Evolutionary conservation across 2,329 filamentous ascomycete species (phyloP), one percentile per base, ranked within the genome.

Genomic region (Colletotrichum gloeosporioides): DNA sequence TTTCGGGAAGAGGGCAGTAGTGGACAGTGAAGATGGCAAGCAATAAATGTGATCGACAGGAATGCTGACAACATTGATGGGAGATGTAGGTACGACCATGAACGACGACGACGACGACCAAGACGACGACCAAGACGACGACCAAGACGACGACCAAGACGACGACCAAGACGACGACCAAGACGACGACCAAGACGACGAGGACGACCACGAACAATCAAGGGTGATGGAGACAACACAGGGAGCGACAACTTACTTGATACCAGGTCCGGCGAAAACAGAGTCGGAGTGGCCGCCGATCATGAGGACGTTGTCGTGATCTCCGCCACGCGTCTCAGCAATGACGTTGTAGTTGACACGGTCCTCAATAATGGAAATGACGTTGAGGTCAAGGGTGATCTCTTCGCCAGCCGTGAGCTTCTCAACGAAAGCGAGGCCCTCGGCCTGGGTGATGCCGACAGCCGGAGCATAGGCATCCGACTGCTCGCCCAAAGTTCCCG

Each of bases 401-500:
- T 81, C 80, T 18, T 82, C 80, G 12, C 86, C 85, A 2, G 78
- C 80, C 67, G 80, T 59, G 8, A 85, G 79, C 44, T 80, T 77
- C 2, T 79, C 80, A 6, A 85, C 78, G 12, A 87, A 79, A 10
- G 81, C 79, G 16, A 80, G 65, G 15, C 83, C 90, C 31, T 89
- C 86, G 34, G 86, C 87, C 73, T 87, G 85, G 71, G 86, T 87
- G 76, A 94, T 86, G 18, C 89, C 89, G 1, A 91, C 85, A 32
- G 87, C 87, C 1, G 92, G 88, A 1, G 88, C 86, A 34, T 91
- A 91, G 10, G 81, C 81, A 39, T 79, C 80, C 61, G 86, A 86
- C 0, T 87, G 85, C 8, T 82, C 83, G 65, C 91, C 91, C 2
- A 94, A 85, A 3, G 91, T 93, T 34, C 91, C 92, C 8, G 88